Conservation (phyloP, 176 grass and related monocot species). For the Melocanna baccifera region DNA sequence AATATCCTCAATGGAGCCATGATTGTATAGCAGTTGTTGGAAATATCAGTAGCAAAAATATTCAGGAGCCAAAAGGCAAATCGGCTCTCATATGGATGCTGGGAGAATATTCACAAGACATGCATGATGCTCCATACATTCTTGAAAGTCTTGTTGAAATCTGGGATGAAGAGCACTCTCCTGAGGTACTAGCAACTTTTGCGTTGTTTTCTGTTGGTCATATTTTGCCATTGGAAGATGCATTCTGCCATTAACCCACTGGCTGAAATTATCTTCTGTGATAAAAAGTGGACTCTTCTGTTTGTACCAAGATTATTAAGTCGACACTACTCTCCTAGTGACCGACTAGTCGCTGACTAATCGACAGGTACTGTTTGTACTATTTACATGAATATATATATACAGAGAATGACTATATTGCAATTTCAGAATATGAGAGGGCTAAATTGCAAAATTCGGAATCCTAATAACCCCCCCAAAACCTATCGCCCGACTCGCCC, state of each 20-base stretch:
- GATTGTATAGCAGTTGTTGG: constrained; percentile 99
- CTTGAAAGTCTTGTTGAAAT: constrained; percentile 88
- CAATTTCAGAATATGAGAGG: too few species aligned
- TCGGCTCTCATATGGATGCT: constrained; percentile 99
- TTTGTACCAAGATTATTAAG: too few species aligned
- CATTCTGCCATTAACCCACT: background rate
- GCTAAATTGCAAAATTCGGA: too few species aligned
- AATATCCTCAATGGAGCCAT: constrained; percentile 99
- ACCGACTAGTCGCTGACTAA: too few species aligned
- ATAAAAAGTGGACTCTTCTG: background rate
- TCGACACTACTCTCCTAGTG: too few species aligned
- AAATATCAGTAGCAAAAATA: constrained; percentile 98
- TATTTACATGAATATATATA: too few species aligned
- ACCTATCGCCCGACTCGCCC: too few species aligned
- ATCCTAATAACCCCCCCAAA: too few species aligned
- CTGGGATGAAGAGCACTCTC: constrained; percentile 91
- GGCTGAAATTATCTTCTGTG: background rate
- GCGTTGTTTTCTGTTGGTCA: constrained; percentile 1
- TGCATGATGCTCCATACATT: constrained; percentile 91
- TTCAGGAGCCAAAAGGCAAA: constrained; percentile 98
- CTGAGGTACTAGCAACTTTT: constrained; percentile 54
- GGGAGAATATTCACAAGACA: constrained; percentile 99
- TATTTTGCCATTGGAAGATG: background rate
- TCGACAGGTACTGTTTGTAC: too few species aligned
- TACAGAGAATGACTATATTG: too few species aligned